A percentile compares a stretch with the other conserved stretches of the same genome.
phyloP scores from a whole-genome alignment of 2,329 filamentous ascomycete genomes.

The Fusarium pilosicola region DNA sequence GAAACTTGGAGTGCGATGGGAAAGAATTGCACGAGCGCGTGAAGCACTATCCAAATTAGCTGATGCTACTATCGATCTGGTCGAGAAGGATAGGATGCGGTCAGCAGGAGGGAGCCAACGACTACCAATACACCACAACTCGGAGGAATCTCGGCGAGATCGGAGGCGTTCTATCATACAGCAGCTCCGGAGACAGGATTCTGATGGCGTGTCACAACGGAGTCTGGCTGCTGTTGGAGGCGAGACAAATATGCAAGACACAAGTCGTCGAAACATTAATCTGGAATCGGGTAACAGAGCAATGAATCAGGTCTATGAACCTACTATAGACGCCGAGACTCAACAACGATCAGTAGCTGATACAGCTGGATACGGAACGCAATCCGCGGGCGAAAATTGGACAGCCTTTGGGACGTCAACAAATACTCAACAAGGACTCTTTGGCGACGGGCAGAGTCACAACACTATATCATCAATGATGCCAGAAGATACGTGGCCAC shows the following conservation, averaged over 20 bases:
- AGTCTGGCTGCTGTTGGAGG: fast-evolving
- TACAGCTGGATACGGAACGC: fast-evolving
- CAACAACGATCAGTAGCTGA: not conserved
- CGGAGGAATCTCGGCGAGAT: not conserved
- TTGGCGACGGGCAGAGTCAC: fast-evolving
- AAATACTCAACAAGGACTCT: not conserved
- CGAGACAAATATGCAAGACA: not conserved
- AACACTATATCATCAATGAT: not conserved
- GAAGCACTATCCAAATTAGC: conserved; percentile 8
- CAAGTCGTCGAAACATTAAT: not conserved
- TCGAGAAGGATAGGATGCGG: not conserved
- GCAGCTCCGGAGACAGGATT: not conserved
- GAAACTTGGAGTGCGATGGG: not conserved
- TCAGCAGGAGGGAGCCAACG: not conserved
- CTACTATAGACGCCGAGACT: not conserved
- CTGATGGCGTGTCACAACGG: not conserved
- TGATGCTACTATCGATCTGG: conserved; percentile 8
- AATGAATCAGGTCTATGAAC: not conserved
- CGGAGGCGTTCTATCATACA: not conserved
- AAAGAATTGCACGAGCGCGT: not conserved
- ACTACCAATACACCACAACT: not conserved
- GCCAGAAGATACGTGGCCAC: not conserved
- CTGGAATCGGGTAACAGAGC: fast-evolving
- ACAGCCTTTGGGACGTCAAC: not conserved
- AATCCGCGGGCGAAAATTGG: not conserved